phyloP scores from a whole-genome alignment of 768 basidiomycete genomes.

The Trametes coccinea region DNA sequence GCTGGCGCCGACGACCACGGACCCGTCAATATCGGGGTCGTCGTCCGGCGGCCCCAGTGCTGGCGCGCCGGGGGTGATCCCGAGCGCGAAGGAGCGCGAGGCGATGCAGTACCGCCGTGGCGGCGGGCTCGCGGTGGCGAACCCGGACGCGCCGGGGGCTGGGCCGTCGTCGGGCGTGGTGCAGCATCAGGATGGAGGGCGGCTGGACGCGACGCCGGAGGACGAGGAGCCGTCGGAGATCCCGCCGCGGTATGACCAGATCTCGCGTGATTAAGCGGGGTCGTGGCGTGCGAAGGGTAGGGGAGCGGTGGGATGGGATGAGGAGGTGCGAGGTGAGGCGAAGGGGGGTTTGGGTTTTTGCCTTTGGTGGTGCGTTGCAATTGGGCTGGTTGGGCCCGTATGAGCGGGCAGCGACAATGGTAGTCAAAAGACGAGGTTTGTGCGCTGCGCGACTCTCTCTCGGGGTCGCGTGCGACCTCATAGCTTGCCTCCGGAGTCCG shows the following conservation, averaged over 20 bases:
- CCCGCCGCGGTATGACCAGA: conserved; percentile 36
- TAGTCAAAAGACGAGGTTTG: background rate
- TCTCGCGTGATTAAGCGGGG: conserved; percentile 24
- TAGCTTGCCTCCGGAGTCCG: background rate
- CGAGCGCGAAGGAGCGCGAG: conserved; percentile 34
- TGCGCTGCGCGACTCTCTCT: too few relatives aligned
- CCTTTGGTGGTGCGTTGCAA: background rate
- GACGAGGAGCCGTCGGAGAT: conserved; percentile 28
- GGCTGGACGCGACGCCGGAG: conserved; percentile 22
- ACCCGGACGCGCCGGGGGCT: conserved; percentile 18
- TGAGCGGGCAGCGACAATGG: background rate
- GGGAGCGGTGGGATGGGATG: background rate
- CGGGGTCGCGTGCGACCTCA: too few relatives aligned
- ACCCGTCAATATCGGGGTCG: conserved; percentile 15
- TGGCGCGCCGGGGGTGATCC: conserved; percentile 15
- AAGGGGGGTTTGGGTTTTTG: background rate
- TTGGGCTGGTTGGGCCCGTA: background rate
- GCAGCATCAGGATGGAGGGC: conserved; percentile 34
- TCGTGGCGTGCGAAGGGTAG: background rate
- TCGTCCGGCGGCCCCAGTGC: background rate
- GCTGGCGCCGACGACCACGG: conserved; percentile 21
- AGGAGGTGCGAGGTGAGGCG: too few relatives aligned
- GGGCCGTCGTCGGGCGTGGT: conserved; percentile 22
- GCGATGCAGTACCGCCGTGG: conserved; percentile 21
- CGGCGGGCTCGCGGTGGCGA: conserved; percentile 28